Conservation (phyloP, 2,329 filamentous ascomycete genomes). For the Allantophomopsis cytisporea region DNA sequence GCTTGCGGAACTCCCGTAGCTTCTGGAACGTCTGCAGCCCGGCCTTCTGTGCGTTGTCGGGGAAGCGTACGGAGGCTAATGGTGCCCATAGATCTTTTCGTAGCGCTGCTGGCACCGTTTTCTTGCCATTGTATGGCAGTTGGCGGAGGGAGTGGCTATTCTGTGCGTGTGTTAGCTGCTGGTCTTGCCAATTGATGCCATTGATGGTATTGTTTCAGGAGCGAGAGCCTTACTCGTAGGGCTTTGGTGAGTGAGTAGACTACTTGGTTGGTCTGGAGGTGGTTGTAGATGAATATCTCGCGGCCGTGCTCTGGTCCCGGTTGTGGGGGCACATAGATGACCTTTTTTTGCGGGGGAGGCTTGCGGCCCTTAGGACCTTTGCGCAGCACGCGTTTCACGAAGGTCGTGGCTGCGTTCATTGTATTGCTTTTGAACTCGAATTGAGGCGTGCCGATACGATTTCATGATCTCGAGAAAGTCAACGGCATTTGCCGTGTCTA, state of each 20-base stretch:
- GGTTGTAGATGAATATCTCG: slow-evolving; percentile 23
- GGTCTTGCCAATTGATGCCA: too few relatives aligned
- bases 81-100: slow-evolving; percentile 56
- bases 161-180: slow-evolving; percentile 9
- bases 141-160: slow-evolving; percentile 36
- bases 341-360: too few relatives aligned
- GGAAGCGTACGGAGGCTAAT: slow-evolving; percentile 45
- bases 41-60: slow-evolving; percentile 29
- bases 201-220: neutral
- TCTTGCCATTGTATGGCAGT: slow-evolving; percentile 54
- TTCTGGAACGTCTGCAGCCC: slow-evolving; percentile 48
- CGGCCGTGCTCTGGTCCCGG: slow-evolving; percentile 16
- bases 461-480: too few relatives aligned
- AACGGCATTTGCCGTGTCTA: too few relatives aligned
- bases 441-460: too few relatives aligned
- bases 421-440: too few relatives aligned
- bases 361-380: too few relatives aligned
- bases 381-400: slow-evolving; percentile 2
- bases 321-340: neutral
- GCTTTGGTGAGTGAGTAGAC: slow-evolving; percentile 23
- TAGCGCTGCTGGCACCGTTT: slow-evolving; percentile 45
- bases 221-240: slow-evolving; percentile 16
- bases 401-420: too few relatives aligned
- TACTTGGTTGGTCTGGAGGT: slow-evolving; percentile 23
- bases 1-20: slow-evolving; percentile 47